These are phyloP conservation scores for Tuber aestivum DNA, from an alignment of 495 filamentous ascomycete genomes.

Conservation along the genomic window DNA sequence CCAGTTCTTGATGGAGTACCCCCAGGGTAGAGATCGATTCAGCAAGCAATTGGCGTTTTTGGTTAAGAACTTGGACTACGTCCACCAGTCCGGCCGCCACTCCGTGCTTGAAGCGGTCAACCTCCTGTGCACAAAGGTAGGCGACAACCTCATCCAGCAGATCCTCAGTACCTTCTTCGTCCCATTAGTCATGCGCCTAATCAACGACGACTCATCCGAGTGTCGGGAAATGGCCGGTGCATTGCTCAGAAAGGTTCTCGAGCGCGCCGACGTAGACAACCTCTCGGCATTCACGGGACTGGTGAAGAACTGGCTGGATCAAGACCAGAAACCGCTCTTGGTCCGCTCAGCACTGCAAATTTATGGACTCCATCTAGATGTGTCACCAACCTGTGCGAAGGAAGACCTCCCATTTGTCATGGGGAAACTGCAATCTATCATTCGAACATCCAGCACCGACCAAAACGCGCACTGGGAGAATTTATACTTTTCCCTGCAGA, in stretches of 20 bases:
- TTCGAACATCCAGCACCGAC: conserved; percentile 50
- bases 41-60: conserved; percentile 84
- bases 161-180: conserved; percentile 76
- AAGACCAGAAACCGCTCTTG: conserved; percentile 63
- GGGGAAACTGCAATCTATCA: conserved; percentile 47
- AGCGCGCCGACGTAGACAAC: conserved; percentile 67
- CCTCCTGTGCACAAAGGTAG: conserved; percentile 72
- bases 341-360: conserved; percentile 67
- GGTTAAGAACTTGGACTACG: conserved; percentile 82
- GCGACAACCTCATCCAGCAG: conserved; percentile 72
- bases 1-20: conserved; percentile 91
- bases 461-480: conserved; percentile 62
- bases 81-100: conserved; percentile 75
- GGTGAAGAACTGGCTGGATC: conserved; percentile 68
- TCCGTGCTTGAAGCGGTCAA: conserved; percentile 88
- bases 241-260: conserved; percentile 72
- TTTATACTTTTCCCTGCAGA: conserved; percentile 66
- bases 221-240: conserved; percentile 78
- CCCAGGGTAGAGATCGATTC: conserved; percentile 80
- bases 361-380: conserved; percentile 77
- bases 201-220: conserved; percentile 79
- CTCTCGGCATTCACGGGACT: conserved; percentile 61
- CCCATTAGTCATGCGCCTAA: conserved; percentile 73
- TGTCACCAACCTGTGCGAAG: conserved; percentile 48
- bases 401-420: conserved; percentile 41